phyloP scores from a whole-genome alignment of 768 basidiomycete species.

The Exsudoporus frostii region DNA sequence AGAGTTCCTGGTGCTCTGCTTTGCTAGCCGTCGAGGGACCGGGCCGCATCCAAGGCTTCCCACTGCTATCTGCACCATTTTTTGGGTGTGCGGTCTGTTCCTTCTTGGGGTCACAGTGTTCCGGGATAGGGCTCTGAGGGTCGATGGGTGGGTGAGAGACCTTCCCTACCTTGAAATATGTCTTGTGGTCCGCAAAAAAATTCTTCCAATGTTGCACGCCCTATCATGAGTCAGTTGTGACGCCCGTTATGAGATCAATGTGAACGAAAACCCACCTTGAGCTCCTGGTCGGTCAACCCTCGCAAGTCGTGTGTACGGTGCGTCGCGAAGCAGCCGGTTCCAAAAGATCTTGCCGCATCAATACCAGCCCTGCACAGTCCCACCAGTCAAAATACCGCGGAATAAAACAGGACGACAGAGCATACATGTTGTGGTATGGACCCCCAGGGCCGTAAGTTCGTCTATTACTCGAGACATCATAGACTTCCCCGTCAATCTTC shows the following conservation, averaged over 20 bases:
- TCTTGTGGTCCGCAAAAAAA: conserved; percentile 80
- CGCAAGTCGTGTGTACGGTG: conserved; percentile 92
- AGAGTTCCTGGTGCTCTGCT: conserved; percentile 28
- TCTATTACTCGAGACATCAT: conserved; percentile 78
- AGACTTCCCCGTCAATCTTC: conserved; percentile 90
- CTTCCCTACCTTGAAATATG: conserved; percentile 73
- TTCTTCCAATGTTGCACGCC: conserved; percentile 84
- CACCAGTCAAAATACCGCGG: conserved; percentile 24
- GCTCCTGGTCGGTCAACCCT: conserved; percentile 69
- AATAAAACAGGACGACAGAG: conserved; percentile 7
- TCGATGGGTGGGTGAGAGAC: conserved; percentile 78
- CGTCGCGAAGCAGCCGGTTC: conserved; percentile 87
- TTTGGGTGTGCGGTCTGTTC: conserved; percentile 29
- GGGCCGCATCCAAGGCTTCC: conserved; percentile 27
- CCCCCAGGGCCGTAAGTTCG: conserved; percentile 87
- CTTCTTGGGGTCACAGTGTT: conserved; percentile 70
- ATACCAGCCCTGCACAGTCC: conserved; percentile 60
- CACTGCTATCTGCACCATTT: conserved; percentile 26
- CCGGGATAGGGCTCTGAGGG: conserved; percentile 68
- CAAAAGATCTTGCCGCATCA: conserved; percentile 91
- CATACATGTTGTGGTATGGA: conserved; percentile 69
- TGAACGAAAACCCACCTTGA: conserved; percentile 48
- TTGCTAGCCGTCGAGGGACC: conserved; percentile 8
- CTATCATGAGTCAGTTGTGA: conserved; percentile 36
- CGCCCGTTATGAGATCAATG: neutral